Conservation (phyloP, 331 rosid species). For the Ulmus americana region DNA sequence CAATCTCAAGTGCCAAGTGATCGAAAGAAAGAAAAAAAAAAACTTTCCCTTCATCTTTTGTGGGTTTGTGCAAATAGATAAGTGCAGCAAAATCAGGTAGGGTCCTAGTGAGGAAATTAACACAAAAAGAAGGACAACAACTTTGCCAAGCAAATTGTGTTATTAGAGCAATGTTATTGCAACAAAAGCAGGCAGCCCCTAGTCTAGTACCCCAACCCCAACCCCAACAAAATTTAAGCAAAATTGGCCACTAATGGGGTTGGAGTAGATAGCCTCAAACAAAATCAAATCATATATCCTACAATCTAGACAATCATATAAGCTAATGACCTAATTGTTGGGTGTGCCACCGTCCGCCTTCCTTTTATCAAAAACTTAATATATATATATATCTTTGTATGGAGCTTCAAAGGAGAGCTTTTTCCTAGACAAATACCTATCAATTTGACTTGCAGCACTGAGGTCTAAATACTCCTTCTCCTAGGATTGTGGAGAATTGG, state of each 20-base stretch:
- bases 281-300: conserved; percentile 11
- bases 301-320: conserved; percentile 18
- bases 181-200: neutral
- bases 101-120: neutral
- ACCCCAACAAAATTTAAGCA: neutral
- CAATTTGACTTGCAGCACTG: neutral
- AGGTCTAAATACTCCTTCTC: neutral
- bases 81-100: neutral
- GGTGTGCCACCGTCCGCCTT: conserved; percentile 14
- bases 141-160: neutral
- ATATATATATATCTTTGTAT: neutral
- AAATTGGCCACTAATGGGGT: neutral
- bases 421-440: neutral
- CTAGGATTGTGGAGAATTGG: conserved; percentile 2
- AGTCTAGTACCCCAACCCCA: neutral
- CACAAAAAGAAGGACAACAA: neutral
- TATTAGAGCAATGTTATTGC: neutral
- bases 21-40: no score
- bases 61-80: neutral
- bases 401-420: conserved; percentile 4
- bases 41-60: no score
- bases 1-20: no score
- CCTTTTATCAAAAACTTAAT: conserved; percentile 1
- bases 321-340: conserved; percentile 13
- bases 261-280: neutral